Evolutionary conservation across 148 eudicot genomes (phyloP).

Genomic region (Fagopyrum esculentum): DNA sequence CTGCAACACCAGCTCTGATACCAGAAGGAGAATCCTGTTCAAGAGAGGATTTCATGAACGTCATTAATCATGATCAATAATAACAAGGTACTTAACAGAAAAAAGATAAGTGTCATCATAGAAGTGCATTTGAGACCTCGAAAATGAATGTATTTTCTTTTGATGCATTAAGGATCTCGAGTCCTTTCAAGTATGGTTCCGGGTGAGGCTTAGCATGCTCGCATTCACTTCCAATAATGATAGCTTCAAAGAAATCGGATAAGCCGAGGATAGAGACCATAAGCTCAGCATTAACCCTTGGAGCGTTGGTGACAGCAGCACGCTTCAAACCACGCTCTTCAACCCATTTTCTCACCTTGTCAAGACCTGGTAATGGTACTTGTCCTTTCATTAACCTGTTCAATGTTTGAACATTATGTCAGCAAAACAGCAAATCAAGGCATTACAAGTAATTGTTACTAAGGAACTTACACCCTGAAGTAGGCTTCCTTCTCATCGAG

Average conservation of each 20-base stretch:
- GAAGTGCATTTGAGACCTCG: constrained; percentile 36
- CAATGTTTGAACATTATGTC: background rate
- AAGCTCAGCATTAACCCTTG: constrained; percentile 70
- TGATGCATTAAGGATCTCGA: constrained; percentile 57
- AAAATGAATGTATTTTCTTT: constrained; percentile 72
- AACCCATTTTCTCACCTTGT: constrained; percentile 69
- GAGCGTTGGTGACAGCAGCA: constrained; percentile 96
- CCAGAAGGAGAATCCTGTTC: constrained; percentile 85
- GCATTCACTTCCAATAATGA: constrained; percentile 73
- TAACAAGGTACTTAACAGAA: background rate
- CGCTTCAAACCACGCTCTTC: constrained; percentile 84
- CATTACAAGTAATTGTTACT: too few species aligned
- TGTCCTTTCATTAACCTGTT: constrained; percentile 63
- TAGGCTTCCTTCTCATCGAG: constrained; percentile 69
- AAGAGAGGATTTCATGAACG: background rate
- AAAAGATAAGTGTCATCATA: constrained; percentile 1
- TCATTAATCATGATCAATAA: background rate
- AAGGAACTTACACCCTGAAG: constrained; percentile 51
- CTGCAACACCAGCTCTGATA: constrained; percentile 92
- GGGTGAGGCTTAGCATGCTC: constrained; percentile 89
- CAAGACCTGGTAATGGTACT: constrained; percentile 58
- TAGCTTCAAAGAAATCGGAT: constrained; percentile 60
- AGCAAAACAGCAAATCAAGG: background rate
- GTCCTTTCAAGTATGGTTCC: constrained; percentile 78
- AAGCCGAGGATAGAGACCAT: constrained; percentile 77